phyloP scores from a whole-genome alignment of 225 moss, liverwort and hornwort genomes.

The Marchantia paleacea region DNA sequence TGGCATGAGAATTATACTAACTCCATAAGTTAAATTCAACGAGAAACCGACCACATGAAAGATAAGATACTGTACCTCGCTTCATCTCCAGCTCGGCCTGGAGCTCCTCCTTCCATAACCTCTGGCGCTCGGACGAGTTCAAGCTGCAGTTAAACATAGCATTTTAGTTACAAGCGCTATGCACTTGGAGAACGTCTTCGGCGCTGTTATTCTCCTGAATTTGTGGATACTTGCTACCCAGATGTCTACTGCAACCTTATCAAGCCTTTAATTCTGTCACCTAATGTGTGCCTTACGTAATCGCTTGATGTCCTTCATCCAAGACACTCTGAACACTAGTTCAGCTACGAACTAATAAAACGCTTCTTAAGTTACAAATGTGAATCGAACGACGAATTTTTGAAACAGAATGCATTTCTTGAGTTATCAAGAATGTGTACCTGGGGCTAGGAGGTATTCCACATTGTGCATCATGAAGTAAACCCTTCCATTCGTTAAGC shows the following conservation, averaged over 20 bases:
- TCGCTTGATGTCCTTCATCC: too few species aligned
- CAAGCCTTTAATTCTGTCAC: too few species aligned
- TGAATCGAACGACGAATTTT: too few species aligned
- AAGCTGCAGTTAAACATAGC: constrained; percentile 12
- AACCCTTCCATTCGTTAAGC: constrained; percentile 69
- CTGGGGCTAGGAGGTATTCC: constrained; percentile 49
- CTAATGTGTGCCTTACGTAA: too few species aligned
- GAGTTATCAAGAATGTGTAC: constrained; percentile 5
- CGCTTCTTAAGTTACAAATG: too few species aligned
- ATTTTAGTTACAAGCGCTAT: not conserved
- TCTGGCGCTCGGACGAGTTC: constrained; percentile 60
- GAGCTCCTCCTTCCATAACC: constrained; percentile 86
- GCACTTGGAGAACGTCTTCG: too few species aligned
- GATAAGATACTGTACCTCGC: constrained; percentile 44
- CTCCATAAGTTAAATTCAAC: not conserved
- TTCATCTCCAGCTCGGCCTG: constrained; percentile 85
- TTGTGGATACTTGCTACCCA: too few species aligned
- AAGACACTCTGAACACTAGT: too few species aligned
- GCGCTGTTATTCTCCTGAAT: too few species aligned
- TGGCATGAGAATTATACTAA: not conserved
- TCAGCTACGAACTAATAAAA: too few species aligned
- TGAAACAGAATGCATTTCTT: too few species aligned
- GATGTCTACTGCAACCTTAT: too few species aligned
- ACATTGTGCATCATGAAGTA: constrained; percentile 42
- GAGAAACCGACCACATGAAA: not conserved